Percentiles rank a stretch among this genome's conserved stretches.
Conservation (phyloP, 148 eudicot species). For the Dianthus caryophyllus region DNA sequence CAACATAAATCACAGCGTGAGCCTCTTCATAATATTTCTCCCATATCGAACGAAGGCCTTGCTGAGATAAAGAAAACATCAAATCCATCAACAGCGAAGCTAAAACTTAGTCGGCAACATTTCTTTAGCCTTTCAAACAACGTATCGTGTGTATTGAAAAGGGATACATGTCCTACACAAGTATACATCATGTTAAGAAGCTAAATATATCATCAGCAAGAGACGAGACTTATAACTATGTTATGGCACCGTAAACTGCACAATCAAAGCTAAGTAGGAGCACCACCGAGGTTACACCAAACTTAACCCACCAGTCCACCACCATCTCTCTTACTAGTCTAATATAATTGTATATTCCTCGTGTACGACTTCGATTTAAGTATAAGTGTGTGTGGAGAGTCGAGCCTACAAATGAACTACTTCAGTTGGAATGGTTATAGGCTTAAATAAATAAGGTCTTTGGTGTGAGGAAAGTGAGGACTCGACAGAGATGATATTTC, state of each 20-base stretch:
- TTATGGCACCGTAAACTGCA: neutral
- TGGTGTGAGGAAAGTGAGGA: neutral
- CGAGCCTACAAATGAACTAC: neutral
- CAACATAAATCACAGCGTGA: constrained; percentile 89
- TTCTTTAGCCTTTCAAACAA: neutral
- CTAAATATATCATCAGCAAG: neutral
- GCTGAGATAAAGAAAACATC: constrained; percentile 34
- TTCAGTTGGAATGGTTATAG: neutral
- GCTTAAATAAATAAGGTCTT: neutral
- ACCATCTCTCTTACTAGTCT: neutral
- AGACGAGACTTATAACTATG: neutral
- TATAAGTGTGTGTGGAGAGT: neutral
- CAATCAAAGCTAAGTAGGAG: neutral
- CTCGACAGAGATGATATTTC: neutral
- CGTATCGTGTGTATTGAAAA: neutral
- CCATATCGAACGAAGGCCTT: constrained; percentile 98
- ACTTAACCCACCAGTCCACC: neutral
- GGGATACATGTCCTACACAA: neutral
- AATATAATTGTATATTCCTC: neutral
- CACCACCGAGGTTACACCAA: neutral
- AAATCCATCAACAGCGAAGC: constrained; percentile 2
- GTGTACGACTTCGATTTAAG: too few species aligned
- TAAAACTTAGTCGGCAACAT: neutral
- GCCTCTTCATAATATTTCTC: constrained; percentile 99
- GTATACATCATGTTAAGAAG: neutral